Base-by-base conservation (phyloP, 768 basidiomycete species). In the Heimioporus sp. region DNA sequence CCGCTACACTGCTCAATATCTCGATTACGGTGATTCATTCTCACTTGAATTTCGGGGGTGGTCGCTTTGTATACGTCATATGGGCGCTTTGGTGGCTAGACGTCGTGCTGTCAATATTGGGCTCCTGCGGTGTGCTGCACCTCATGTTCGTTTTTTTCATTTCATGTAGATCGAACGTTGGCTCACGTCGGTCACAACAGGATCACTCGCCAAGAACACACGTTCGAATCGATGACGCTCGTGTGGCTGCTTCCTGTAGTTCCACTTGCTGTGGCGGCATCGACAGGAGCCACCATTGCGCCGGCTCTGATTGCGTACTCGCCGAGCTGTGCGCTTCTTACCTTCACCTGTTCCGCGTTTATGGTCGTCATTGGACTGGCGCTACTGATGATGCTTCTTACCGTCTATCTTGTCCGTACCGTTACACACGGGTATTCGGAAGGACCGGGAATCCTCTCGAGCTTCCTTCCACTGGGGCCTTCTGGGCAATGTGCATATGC, bases 161-260 rank as follows among this genome's bases (percentile, higher is more conserved):
- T 28, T 28, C 51, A 10, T 6, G 4, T 37, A 59, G n/a, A 63
- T 58, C 54, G 50, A 66, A 32, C 54, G 44, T 34, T 36, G 54
- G 40, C 48, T 36, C 28, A 48, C 45, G 21, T 10, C 15, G 5
- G 3, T 31, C 1, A 40, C 19, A 40, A 11, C 77, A 87, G 80
- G 82, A 66, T 80, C 67, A 65, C 74, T 36, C 60, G 78, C n/a
- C 85, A 90, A 17, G 70, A 72, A 7, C 84, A 90, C 61, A 67
- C 80, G 0, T 60, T 84, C 6, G 71, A 77, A 39, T 62, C 70
- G 2, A 79, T 90, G 77, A 82, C 82, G 0, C 69, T 83, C 20
- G 65, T 75, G 19, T 91, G 89, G 88, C 72, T 91, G 9, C 81
- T 92, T 30, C 90, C 90, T 0, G 79, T 89, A 11, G 85, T 92